Percentiles rank a stretch among this genome's conserved stretches.
phyloP scores from a whole-genome alignment of 2,329 filamentous ascomycete species.

The Ophiocordyceps unilateralis region DNA sequence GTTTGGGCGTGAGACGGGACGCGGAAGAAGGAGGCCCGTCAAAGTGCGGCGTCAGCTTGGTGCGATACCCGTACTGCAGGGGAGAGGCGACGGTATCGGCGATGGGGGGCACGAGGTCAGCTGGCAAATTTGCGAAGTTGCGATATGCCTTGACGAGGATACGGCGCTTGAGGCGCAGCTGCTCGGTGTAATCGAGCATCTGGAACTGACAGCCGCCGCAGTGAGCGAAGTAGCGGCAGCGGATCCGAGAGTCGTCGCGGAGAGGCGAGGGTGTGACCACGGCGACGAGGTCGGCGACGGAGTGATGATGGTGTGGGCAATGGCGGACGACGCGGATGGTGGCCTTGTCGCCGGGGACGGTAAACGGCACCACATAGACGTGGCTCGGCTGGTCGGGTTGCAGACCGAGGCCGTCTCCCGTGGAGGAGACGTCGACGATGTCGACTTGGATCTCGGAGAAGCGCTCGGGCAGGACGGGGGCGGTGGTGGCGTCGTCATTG shows the following conservation, averaged over 20 bases:
- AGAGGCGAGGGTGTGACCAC: conserved; percentile 55
- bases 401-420: conserved; percentile 74
- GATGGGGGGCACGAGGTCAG: conserved; percentile 57
- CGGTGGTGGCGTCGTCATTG: conserved; percentile 9
- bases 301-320: conserved; percentile 46
- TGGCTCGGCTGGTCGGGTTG: conserved; percentile 37
- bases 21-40: conserved; percentile 51
- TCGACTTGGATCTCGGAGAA: conserved; percentile 67
- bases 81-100: conserved; percentile 80
- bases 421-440: conserved; percentile 73
- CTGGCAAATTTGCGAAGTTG: conserved; percentile 74
- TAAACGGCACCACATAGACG: conserved; percentile 79
- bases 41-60: conserved; percentile 94
- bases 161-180: conserved; percentile 67
- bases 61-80: conserved; percentile 82
- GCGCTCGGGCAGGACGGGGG: conserved; percentile 37
- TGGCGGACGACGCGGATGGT: conserved; percentile 67
- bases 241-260: conserved; percentile 60
- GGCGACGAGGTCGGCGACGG: conserved; percentile 66
- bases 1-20: conserved; percentile 24
- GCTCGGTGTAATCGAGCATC: conserved; percentile 80
- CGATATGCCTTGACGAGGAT: conserved; percentile 83
- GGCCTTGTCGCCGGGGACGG: conserved; percentile 67
- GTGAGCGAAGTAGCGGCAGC: conserved; percentile 70
- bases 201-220: conserved; percentile 96